Base-by-base conservation (phyloP, 108 stramenopile species). In the Skeletonema grethae region DNA sequence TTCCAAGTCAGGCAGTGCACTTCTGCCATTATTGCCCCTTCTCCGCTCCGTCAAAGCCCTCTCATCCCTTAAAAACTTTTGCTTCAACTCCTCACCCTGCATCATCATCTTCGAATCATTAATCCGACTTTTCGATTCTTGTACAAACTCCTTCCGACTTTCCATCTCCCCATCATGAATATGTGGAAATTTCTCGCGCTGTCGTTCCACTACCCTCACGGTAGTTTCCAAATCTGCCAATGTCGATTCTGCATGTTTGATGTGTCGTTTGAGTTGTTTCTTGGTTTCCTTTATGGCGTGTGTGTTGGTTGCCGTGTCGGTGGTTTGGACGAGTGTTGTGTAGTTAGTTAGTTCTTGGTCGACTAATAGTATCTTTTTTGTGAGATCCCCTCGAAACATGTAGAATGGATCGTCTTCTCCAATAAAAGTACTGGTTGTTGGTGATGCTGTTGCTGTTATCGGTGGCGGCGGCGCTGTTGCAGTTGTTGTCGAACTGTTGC, bases 221-320 rank as follows among this genome's bases (percentile, higher is more conserved):
- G 90, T 91, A 28, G 75, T 87, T 57, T 84, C 83, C 5, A 93
- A 79, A 80, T 93, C 92, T 18, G 65, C 59, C 13, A 90, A 67
- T 4, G 88, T 89, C 5, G 87, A 75, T 66, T 93, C 92, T 3
- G 90, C 87, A 69, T 84, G 82, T 69, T 91, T 90, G 16, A 93
- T 67, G 38, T 83, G 77, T 15, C 88, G 85, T 69, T 93, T 93
- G 20, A 93, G 72, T 65, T 84, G 85, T 64, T 91, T 90, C 66
- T 91, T 93, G 9, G 87, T 61, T 53, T 89, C 88, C 75, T 85
- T 89, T 10, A 88, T 67, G 63, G 83, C 80, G 34, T 88, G 82
- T 9, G 84, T 78, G 66, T 89, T 93, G 18, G 83, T 85, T 36
- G 90, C 83, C 34, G 92, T 93, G 66, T 93, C 92, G 43, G 88